These are phyloP conservation scores for Podaxis sp. DNA, from an alignment of 768 basidiomycete genomes.

Conservation along the genomic window DNA sequence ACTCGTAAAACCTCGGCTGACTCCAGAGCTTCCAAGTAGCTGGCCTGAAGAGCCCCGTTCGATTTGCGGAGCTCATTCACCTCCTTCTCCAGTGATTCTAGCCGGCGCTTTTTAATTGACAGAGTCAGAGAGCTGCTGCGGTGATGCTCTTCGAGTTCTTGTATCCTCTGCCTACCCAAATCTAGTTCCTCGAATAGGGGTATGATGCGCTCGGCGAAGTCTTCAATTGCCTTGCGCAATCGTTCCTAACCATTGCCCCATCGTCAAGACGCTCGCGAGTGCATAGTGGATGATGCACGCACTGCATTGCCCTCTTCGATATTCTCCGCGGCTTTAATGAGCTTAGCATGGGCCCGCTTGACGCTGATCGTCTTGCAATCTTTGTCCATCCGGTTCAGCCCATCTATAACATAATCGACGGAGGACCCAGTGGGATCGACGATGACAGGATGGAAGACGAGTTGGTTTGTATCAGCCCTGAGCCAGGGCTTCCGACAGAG, in stretches of 20 bases:
- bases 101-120: slow-evolving; percentile 17
- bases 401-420: slow-evolving; percentile 13
- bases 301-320: slow-evolving; percentile 30
- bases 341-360: slow-evolving; percentile 33
- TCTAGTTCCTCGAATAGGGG: slow-evolving; percentile 36
- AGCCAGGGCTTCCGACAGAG: slow-evolving; percentile 4
- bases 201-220: slow-evolving; percentile 41
- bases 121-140: slow-evolving; percentile 12
- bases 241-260: slow-evolving; percentile 23
- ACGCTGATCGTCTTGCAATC: slow-evolving; percentile 27
- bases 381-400: slow-evolving; percentile 14
- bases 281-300: slow-evolving; percentile 14
- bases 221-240: slow-evolving; percentile 35
- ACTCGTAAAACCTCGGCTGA: slow-evolving; percentile 15
- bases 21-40: slow-evolving; percentile 18
- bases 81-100: slow-evolving; percentile 18
- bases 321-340: slow-evolving; percentile 29
- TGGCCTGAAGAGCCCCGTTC: slow-evolving; percentile 20
- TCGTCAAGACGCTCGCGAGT: not conserved
- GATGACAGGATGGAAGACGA: slow-evolving; percentile 11
- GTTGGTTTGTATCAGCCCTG: not conserved
- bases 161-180: slow-evolving; percentile 29
- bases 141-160: slow-evolving; percentile 18
- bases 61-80: not conserved
- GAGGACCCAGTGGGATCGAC: not conserved